phyloP scores from a whole-genome alignment of 2,329 filamentous ascomycete genomes.

The Gremmenia infestans region DNA sequence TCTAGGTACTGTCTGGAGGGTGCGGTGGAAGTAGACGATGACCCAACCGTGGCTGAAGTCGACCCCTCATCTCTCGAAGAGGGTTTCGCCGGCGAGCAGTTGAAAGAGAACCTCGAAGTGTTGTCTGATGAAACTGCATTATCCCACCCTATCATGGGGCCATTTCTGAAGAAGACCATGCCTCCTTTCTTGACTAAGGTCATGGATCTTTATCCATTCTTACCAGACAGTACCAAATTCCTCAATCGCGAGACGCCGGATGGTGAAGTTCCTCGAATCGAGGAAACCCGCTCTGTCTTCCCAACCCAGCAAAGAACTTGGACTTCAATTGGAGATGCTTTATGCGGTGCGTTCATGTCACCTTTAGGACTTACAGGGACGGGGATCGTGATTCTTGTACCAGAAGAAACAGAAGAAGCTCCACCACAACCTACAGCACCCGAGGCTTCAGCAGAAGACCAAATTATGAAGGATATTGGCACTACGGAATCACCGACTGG shows the following conservation, averaged over 20 bases:
- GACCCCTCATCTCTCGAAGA: slow-evolving; percentile 60
- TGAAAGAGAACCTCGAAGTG: slow-evolving; percentile 50
- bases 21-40: slow-evolving; percentile 62
- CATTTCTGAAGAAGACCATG: slow-evolving; percentile 50
- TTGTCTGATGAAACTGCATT: slow-evolving; percentile 52
- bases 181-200: slow-evolving; percentile 47
- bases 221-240: slow-evolving; percentile 46
- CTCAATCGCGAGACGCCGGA: not conserved
- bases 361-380: slow-evolving; percentile 13
- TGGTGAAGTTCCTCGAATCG: slow-evolving; percentile 1
- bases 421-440: not conserved
- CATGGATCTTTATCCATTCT: slow-evolving; percentile 57
- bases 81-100: slow-evolving; percentile 56
- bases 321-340: slow-evolving; percentile 24
- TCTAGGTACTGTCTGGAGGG: slow-evolving; percentile 61
- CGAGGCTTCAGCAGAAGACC: slow-evolving; percentile 13
- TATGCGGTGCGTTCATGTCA: slow-evolving; percentile 19
- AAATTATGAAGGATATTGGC: slow-evolving; percentile 24
- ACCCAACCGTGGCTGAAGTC: slow-evolving; percentile 57
- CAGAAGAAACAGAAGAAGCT: slow-evolving; percentile 11
- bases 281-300: slow-evolving; percentile 13
- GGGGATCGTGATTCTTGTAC: slow-evolving; percentile 21
- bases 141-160: slow-evolving; percentile 55
- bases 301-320: slow-evolving; percentile 23
- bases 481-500: slow-evolving; percentile 21